Conservation (phyloP, 1,139 yeast species). For the Blastobotrys arbuscula region DNA sequence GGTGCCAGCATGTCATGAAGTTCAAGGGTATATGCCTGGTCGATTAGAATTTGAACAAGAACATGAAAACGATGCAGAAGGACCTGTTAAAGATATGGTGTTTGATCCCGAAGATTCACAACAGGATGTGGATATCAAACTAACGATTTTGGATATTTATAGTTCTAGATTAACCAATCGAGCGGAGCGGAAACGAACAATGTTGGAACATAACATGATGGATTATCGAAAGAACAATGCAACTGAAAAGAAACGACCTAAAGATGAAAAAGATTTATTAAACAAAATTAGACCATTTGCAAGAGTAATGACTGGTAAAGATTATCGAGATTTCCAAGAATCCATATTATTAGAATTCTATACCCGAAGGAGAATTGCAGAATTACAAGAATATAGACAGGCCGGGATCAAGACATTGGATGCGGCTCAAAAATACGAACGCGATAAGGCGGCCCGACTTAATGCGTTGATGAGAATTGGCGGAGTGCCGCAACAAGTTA, state of each 20-base stretch:
- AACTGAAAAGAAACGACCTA: constrained; percentile 70
- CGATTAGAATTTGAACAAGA: constrained; percentile 94
- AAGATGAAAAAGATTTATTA: constrained; percentile 81
- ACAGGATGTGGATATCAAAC: constrained; percentile 81
- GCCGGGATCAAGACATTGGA: constrained; percentile 83
- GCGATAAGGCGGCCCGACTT: constrained; percentile 58
- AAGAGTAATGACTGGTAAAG: constrained; percentile 71
- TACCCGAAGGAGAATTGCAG: constrained; percentile 76
- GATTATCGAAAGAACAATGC: constrained; percentile 80
- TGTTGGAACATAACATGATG: constrained; percentile 68
- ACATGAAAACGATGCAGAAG: constrained; percentile 94
- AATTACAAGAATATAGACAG: constrained; percentile 87
- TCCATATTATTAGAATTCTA: constrained; percentile 74
- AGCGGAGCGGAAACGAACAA: constrained; percentile 83
- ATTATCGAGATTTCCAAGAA: constrained; percentile 65
- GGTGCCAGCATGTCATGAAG: constrained; percentile 92
- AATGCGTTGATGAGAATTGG: constrained; percentile 26
- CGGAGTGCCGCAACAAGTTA: constrained; percentile 12
- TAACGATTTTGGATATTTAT: constrained; percentile 82
- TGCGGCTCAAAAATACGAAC: constrained; percentile 79
- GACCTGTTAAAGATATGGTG: constrained; percentile 87
- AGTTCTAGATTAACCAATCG: constrained; percentile 84
- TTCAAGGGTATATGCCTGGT: constrained; percentile 99
- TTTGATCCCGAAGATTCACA: constrained; percentile 91
- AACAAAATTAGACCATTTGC: constrained; percentile 76